Percentiles rank a stretch among this genome's conserved stretches.
Evolutionary conservation across 2,329 filamentous ascomycete species (phyloP).

Genomic region (Scorias spongiosa): DNA sequence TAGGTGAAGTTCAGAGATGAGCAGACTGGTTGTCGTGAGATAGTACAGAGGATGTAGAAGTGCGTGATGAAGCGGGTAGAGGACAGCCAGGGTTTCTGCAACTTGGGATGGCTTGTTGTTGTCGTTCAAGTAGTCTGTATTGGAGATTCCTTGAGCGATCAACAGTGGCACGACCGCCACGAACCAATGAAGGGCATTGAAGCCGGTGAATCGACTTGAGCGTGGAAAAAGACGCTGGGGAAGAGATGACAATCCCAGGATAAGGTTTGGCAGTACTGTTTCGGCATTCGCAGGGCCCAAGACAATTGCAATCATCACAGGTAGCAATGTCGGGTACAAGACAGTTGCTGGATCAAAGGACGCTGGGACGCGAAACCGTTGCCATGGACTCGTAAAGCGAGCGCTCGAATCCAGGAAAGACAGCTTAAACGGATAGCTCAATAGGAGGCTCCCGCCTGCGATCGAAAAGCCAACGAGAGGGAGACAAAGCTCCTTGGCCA

Average conservation of each 20-base stretch:
- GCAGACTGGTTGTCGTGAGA: constrained; percentile 75
- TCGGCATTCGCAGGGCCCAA: constrained; percentile 47
- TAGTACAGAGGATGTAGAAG: constrained; percentile 59
- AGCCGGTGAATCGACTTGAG: constrained; percentile 38
- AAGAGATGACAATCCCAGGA: constrained; percentile 65
- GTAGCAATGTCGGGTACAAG: constrained; percentile 68
- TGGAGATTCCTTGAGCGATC: constrained; percentile 21
- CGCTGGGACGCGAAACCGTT: constrained; percentile 47
- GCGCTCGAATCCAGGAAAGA: constrained; percentile 19
- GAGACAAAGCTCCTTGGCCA: constrained; percentile 3
- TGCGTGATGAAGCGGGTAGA: constrained; percentile 75
- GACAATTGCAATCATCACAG: constrained; percentile 61
- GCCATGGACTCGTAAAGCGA: constrained; percentile 21
- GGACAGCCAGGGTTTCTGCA: constrained; percentile 43
- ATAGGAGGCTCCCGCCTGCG: constrained; percentile 14
- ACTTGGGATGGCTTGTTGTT: constrained; percentile 4
- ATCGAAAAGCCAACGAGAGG: constrained; percentile 23
- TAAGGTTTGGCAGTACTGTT: constrained; percentile 59
- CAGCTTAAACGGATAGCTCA: constrained; percentile 20
- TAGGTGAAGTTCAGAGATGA: constrained; percentile 76
- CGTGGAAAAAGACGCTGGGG: constrained; percentile 59
- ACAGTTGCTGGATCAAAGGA: constrained; percentile 84
- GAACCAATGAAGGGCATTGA: constrained; percentile 63
- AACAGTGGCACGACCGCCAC: constrained; percentile 56
- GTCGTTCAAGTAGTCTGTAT: not conserved